Percentiles rank a stretch among this genome's conserved stretches.
Conservation (phyloP, 257 asterid genomes). For the Przewalskia tangutica region DNA sequence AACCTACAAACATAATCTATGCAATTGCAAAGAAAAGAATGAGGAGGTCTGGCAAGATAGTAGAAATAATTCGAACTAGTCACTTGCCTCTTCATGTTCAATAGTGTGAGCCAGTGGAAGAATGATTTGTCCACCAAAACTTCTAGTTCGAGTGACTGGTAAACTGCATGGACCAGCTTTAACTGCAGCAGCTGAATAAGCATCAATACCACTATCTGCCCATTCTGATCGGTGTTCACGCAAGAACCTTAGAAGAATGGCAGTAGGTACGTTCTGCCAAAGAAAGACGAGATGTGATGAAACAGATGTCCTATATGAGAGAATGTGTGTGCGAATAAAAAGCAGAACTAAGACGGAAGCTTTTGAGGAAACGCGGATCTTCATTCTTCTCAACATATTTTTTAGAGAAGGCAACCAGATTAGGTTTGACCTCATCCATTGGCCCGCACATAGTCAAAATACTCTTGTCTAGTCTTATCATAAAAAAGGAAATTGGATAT, state of each 20-base stretch:
- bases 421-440: too few species aligned
- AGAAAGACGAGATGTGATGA: neutral
- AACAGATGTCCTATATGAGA: neutral
- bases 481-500: neutral
- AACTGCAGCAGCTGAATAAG: slow-evolving; percentile 83
- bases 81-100: slow-evolving; percentile 89
- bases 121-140: slow-evolving; percentile 83
- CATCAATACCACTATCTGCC: slow-evolving; percentile 93
- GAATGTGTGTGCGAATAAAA: neutral
- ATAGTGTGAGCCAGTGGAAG: slow-evolving; percentile 95
- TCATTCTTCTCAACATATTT: neutral
- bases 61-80: neutral
- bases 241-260: slow-evolving; percentile 73
- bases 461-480: neutral
- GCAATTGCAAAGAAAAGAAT: neutral
- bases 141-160: slow-evolving; percentile 66
- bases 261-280: slow-evolving; percentile 78
- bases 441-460: neutral
- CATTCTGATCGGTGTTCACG: slow-evolving; percentile 96
- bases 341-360: neutral
- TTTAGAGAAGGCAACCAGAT: too few species aligned
- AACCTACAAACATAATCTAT: neutral
- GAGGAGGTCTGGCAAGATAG: neutral
- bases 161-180: slow-evolving; percentile 70
- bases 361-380: neutral